Evolutionary conservation across 2,329 filamentous ascomycete genomes (phyloP), one percentile per base, ranked within the genome.

Genomic region (Mariannaea elegans): DNA sequence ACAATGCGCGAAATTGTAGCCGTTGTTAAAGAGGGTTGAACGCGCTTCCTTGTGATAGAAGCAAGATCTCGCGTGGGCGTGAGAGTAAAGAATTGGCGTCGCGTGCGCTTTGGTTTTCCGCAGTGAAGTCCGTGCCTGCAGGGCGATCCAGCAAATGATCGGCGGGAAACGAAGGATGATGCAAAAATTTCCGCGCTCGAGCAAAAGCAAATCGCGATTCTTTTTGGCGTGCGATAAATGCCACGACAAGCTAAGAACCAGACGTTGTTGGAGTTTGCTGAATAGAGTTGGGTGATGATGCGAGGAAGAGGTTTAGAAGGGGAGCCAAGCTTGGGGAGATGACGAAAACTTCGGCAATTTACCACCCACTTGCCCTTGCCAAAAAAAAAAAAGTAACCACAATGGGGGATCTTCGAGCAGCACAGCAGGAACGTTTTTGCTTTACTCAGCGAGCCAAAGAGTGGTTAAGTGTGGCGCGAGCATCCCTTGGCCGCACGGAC

Each of bases 261-360:
- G 36, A n/a, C 36, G 49, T 18, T 19, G 32, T 27, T 47, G 29
- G 14, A 10, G 36, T 24, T 51, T 55, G 32, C 23, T 14, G 42
- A 36, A 53, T 58, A 44, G 21, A n/a, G 14, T 18, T 46, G 39
- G 53, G 56, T 62, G 67, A 66, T 70, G 67, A 67, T 70, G 67
- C 56, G 65, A 63, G 62, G 51, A 54, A 32, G 50, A 70, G 57
- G 56, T 62, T 65, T 56, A 29, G 13, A 49, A 52, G 47, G 32
- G 57, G 32, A 42, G 42, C 29, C 32, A 50, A 48, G 48, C 56
- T 59, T n/a, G 44, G 56, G 16, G 41, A 52, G 56, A 47, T 56
- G 52, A 56, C 51, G 23, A 60, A 56, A 56, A 49, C 42, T 55
- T 55, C 42, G 53, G 53, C 44, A 56, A 23, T 44, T 31, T 24